A percentile compares a stretch with the other conserved stretches of the same genome.
Conservation (phyloP, 768 basidiomycete genomes). For the Leccinum arenicola region DNA sequence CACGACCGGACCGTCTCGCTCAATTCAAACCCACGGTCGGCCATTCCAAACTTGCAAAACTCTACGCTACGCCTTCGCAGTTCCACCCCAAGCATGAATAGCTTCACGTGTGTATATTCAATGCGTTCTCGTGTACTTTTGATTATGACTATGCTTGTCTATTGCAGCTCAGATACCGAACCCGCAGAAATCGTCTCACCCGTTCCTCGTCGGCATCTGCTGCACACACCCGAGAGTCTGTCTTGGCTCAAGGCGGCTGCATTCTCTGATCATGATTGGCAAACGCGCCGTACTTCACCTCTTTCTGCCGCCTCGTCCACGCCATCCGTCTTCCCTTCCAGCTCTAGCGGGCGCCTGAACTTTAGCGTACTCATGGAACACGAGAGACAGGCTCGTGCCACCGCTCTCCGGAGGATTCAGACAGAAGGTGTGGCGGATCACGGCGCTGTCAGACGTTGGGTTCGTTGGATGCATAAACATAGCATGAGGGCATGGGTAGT, state of each 20-base stretch:
- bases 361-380: conserved; percentile 46
- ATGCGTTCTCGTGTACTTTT: not conserved
- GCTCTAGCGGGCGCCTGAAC: conserved; percentile 28
- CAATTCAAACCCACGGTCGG: conserved; percentile 9
- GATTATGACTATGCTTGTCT: not conserved
- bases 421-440: conserved; percentile 22
- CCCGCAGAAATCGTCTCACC: conserved; percentile 56
- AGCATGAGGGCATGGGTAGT: conserved; percentile 59
- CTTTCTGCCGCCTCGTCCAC: conserved; percentile 33
- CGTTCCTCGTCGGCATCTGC: conserved; percentile 61
- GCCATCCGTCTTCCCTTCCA: conserved; percentile 24
- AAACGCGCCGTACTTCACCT: conserved; percentile 46
- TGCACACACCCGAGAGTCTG: conserved; percentile 57
- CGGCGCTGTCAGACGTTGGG: conserved; percentile 59
- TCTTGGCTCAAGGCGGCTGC: conserved; percentile 53
- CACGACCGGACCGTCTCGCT: conserved; percentile 17
- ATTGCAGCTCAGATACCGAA: conserved; percentile 25
- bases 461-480: conserved; percentile 78
- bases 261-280: conserved; percentile 40
- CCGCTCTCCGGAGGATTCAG: conserved; percentile 15
- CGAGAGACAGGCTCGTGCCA: conserved; percentile 16
- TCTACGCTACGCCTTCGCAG: conserved; percentile 17
- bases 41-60: conserved; percentile 1
- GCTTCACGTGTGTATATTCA: conserved; percentile 13
- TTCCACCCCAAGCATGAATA: conserved; percentile 14